Conservation (phyloP, 2,329 filamentous ascomycete species). For the Penicillium sclerotiorum region DNA sequence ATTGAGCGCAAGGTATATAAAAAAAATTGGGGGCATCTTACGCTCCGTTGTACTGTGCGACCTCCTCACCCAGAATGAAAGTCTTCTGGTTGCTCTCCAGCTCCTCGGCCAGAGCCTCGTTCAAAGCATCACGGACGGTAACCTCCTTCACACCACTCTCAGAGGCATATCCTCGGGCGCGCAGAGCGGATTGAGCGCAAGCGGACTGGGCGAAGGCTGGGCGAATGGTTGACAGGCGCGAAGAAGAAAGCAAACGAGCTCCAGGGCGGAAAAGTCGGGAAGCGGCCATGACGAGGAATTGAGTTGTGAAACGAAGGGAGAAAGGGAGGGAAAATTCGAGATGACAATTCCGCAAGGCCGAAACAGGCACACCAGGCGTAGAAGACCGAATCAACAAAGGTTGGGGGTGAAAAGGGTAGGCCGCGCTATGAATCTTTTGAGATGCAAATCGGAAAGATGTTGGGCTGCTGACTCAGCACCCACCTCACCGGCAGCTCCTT, state of each 20-base stretch:
- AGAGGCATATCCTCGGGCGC: slow-evolving; percentile 59
- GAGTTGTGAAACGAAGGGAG: slow-evolving; percentile 51
- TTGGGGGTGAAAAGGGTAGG: slow-evolving; percentile 11
- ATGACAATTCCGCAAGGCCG: slow-evolving; percentile 21
- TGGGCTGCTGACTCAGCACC: slow-evolving; percentile 41
- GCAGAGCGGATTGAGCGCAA: slow-evolving; percentile 51
- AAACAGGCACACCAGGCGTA: slow-evolving; percentile 13
- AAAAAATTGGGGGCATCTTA: slow-evolving; percentile 48
- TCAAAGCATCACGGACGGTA: slow-evolving; percentile 94
- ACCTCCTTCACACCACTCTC: slow-evolving; percentile 77
- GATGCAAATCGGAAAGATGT: slow-evolving; percentile 35
- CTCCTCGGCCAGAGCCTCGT: slow-evolving; percentile 97
- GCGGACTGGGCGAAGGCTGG: slow-evolving; percentile 56
- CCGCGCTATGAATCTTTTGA: slow-evolving; percentile 27
- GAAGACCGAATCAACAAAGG: slow-evolving; percentile 20
- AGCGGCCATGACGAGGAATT: slow-evolving; percentile 56
- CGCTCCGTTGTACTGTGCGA: slow-evolving; percentile 99
- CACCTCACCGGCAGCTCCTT: slow-evolving; percentile 40
- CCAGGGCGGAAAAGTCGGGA: slow-evolving; percentile 66
- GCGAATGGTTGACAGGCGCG: slow-evolving; percentile 54
- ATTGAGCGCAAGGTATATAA: no score
- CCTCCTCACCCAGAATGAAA: slow-evolving; percentile 95
- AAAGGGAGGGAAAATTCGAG: slow-evolving; percentile 15
- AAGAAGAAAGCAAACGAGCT: slow-evolving; percentile 62
- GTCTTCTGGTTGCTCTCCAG: slow-evolving; percentile 93